Evolutionary conservation across 805 yeast species (phyloP), one percentile per base, ranked within the genome.

Genomic region (Monosporozyma aerobia): DNA sequence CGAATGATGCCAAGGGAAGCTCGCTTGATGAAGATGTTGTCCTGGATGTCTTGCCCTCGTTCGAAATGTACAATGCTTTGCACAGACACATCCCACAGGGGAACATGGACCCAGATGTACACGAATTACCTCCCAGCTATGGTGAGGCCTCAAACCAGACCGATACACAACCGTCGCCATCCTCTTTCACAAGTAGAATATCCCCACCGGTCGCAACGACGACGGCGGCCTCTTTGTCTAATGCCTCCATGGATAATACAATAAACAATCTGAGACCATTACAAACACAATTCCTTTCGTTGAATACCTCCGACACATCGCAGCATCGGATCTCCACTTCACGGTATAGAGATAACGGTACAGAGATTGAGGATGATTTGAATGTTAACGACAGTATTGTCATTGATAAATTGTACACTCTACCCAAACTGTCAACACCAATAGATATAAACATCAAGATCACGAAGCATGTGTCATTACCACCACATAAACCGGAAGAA

Each of bases 41-140:
- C 11, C 53, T 63, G 1, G 63, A 60, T 47, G 59, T 63, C 4
- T 44, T 63, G 23, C 67, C 67, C 2, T 60, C 64, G 1, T 63
- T 63, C 49, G 63, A 63, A 53, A 59, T 63, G 57, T 63, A 61
- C 47, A 57, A 63, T 40, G 55, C 61, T 10, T 45, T 63, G 30
- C 65, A 61, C 46, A 54, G 64, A 45, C 59, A 58, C 53, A 59
- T 61, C 44, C 62, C 64, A 29, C 54, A 55, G 29, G 60, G 63
- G 25, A 53, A 57, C 48, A 53, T 60, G 10, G 56, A 53, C 32
- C 53, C 58, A 13, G 59, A 61, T 51, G 25, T 29, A 8, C 57
- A 56, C 27, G 58, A 60, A 49, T 53, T 56, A 47, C 61, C 62
- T 55, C 57, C 59, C 22, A 44, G 44, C 16, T 59, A 58, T 49